phyloP scores from a whole-genome alignment of 2,329 filamentous ascomycete genomes.

The Sporothrix schenckii region DNA sequence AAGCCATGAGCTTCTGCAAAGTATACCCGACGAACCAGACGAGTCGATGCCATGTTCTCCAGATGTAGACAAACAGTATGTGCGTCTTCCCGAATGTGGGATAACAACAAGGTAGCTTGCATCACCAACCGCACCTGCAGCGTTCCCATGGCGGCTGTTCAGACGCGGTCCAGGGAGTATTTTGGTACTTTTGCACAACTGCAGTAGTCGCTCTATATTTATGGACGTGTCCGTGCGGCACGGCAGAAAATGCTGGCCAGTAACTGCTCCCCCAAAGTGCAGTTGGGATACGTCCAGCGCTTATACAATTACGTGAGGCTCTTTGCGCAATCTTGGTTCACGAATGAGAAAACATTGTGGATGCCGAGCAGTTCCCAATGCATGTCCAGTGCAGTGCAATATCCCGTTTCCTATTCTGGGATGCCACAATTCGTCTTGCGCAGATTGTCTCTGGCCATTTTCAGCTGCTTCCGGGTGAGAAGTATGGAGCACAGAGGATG shows the following conservation, averaged over 20 bases:
- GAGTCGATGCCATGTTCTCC: constrained; percentile 14
- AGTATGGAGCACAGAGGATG: no score
- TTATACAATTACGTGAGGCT: not conserved
- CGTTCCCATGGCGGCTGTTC: constrained; percentile 14
- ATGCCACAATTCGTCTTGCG: no score
- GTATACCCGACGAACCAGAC: not conserved
- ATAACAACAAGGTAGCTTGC: not conserved
- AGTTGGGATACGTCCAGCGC: not conserved
- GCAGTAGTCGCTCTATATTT: not conserved
- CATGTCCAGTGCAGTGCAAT: not conserved
- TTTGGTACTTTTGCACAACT: not conserved
- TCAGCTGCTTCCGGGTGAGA: not conserved
- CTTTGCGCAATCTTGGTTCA: not conserved
- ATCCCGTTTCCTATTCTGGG: constrained; percentile 6
- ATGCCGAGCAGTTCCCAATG: not conserved
- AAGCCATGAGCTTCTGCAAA: not conserved
- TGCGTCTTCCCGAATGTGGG: not conserved
- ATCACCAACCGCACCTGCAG: constrained; percentile 1
- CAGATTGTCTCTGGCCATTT: not conserved
- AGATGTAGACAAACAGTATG: not conserved
- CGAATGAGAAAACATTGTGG: not conserved
- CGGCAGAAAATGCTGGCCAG: constrained; percentile 11
- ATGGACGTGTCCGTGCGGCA: constrained; percentile 1
- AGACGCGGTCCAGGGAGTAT: not conserved
- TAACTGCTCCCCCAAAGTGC: not conserved